Percentiles rank a stretch among this genome's conserved stretches.
These are phyloP conservation scores for Dryas integrifolia DNA, from an alignment of 331 rosid genomes.

Conservation along the genomic window DNA sequence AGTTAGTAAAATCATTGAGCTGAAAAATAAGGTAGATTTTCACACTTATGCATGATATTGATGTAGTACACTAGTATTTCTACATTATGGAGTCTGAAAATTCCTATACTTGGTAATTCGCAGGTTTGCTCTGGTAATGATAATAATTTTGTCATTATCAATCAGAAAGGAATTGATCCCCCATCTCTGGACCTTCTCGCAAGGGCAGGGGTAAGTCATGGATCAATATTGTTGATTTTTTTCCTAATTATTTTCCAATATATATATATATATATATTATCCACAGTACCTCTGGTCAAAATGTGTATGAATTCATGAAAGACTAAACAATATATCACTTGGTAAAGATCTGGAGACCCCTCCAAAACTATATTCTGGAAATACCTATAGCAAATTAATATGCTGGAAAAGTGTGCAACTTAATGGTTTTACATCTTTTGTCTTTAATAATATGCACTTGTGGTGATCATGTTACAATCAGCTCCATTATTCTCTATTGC, in stretches of 20 bases:
- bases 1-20: constrained; percentile 77
- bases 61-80: neutral
- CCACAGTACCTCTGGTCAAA: neutral
- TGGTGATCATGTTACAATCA: neutral
- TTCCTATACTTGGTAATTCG: constrained; percentile 13
- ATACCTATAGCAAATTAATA: neutral
- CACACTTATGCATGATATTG: neutral
- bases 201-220: constrained; percentile 82
- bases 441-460: neutral
- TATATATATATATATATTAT: neutral
- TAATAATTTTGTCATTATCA: constrained; percentile 76
- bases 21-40: constrained; percentile 67
- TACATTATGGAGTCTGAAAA: neutral
- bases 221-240: neutral
- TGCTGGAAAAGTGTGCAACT: neutral
- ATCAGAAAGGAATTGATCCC: constrained; percentile 97
- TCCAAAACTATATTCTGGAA: neutral
- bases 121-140: constrained; percentile 83
- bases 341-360: neutral
- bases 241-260: neutral
- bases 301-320: neutral
- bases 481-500: neutral
- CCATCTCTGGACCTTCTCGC: constrained; percentile 90
- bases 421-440: neutral
- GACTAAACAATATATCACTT: neutral